phyloP scores from a whole-genome alignment of 1,139 yeast species.

The Hanseniaspora gamundiae region DNA sequence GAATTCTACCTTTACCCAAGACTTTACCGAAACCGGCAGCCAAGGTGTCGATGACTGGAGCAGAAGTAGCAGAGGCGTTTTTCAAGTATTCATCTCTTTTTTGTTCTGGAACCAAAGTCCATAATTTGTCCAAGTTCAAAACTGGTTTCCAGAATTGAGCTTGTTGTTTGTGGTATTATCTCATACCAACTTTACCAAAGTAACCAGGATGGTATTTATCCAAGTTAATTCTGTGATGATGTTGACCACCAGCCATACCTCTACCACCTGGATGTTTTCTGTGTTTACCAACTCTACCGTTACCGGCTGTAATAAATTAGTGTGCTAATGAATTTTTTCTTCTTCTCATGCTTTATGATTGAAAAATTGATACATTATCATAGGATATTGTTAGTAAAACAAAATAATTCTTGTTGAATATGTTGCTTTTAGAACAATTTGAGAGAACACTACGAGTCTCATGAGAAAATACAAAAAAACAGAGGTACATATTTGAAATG shows the following conservation, averaged over 20 bases:
- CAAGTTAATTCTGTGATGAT: slow-evolving; percentile 99
- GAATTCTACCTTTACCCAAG: slow-evolving; percentile 98
- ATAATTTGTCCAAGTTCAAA: slow-evolving; percentile 96
- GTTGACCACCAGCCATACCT: slow-evolving; percentile 99
- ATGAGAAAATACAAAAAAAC: too few species aligned
- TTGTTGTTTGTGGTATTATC: slow-evolving; percentile 98
- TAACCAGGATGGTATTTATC: slow-evolving; percentile 99
- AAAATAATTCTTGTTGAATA: too few species aligned
- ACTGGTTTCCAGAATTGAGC: slow-evolving; percentile 98
- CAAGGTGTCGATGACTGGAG: slow-evolving; percentile 98
- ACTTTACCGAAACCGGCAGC: slow-evolving; percentile 99
- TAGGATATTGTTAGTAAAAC: slow-evolving; percentile 1
- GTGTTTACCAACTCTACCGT: slow-evolving; percentile 99
- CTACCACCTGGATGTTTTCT: slow-evolving; percentile 99
- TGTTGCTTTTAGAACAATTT: too few species aligned
- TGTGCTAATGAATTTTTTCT: slow-evolving; percentile 12
- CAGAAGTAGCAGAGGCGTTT: slow-evolving; percentile 76
- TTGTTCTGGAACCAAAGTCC: slow-evolving; percentile 93
- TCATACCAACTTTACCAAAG: slow-evolving; percentile 99
- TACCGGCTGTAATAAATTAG: slow-evolving; percentile 65
- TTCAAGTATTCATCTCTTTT: slow-evolving; percentile 91
- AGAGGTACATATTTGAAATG: too few species aligned
- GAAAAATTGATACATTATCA: slow-evolving; percentile 2
- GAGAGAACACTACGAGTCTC: too few species aligned
- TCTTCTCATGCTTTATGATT: slow-evolving; percentile 3